A percentile compares a stretch with the other conserved stretches of the same genome.
These are phyloP conservation scores for Linum trigynum DNA, from an alignment of 345 rosid genomes.

Conservation along the genomic window DNA sequence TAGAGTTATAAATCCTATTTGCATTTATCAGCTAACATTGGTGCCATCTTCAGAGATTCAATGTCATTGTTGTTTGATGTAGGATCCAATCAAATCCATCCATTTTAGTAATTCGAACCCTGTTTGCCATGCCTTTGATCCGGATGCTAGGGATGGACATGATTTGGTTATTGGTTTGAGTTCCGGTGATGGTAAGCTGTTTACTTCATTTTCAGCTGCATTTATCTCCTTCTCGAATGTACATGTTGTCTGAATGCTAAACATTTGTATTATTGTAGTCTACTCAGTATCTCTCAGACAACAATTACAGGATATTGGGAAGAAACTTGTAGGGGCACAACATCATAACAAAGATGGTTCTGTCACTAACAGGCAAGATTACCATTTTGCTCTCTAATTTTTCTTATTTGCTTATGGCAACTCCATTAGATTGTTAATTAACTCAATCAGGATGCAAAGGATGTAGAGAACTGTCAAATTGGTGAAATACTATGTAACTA, in stretches of 20 bases:
- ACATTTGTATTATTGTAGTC: conserved; percentile 49
- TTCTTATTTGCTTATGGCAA: neutral
- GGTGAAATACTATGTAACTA: neutral
- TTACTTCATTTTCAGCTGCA: conserved; percentile 12
- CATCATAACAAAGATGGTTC: conserved; percentile 97
- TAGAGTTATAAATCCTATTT: neutral
- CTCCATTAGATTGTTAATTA: neutral
- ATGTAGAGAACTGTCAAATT: neutral
- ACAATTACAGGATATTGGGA: conserved; percentile 93
- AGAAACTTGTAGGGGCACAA: conserved; percentile 87
- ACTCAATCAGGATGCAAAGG: neutral
- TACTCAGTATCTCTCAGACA: conserved; percentile 96
- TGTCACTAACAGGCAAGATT: conserved; percentile 72
- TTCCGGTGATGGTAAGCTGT: conserved; percentile 85
- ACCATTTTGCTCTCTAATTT: neutral
- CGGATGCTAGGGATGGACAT: conserved; percentile 95
- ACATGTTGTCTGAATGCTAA: conserved; percentile 17
- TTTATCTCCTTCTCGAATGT: conserved; percentile 10
- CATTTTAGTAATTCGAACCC: conserved; percentile 92
- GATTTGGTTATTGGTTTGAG: conserved; percentile 87
- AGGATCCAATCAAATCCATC: conserved; percentile 98
- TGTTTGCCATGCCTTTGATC: conserved; percentile 92
- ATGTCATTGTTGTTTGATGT: conserved; percentile 19
- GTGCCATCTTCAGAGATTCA: conserved; percentile 15
- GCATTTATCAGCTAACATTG: neutral